Conservation (phyloP, 768 basidiomycete genomes). For the Leucogyrophana mollusca region DNA sequence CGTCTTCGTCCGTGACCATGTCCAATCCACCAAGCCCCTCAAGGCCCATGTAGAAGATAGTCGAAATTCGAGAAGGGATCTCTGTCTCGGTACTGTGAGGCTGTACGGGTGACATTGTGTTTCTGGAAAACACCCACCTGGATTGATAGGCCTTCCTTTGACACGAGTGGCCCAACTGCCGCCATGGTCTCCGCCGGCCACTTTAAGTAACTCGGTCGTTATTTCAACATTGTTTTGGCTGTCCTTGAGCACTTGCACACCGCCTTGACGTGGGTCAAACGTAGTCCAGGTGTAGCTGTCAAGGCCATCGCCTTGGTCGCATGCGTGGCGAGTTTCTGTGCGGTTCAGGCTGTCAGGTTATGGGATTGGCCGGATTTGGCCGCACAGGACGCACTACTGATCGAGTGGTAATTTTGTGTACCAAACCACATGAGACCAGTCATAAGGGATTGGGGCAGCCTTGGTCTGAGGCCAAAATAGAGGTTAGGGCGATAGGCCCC, state of each 20-base stretch:
- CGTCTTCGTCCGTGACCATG: conserved; percentile 73
- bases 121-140: conserved; percentile 38
- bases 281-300: conserved; percentile 83
- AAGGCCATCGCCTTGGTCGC: conserved; percentile 84
- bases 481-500: conserved; percentile 88
- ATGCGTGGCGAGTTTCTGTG: conserved; percentile 77
- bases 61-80: conserved; percentile 62
- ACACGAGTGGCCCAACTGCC: conserved; percentile 90
- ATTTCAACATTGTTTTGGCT: conserved; percentile 80
- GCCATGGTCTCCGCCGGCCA: conserved; percentile 78
- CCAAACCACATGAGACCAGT: conserved; percentile 96
- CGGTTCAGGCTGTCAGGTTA: conserved; percentile 2
- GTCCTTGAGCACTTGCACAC: conserved; percentile 83
- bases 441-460: conserved; percentile 85
- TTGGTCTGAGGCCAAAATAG: conserved; percentile 91
- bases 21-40: conserved; percentile 85
- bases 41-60: conserved; percentile 84
- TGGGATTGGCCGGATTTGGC: too few species aligned
- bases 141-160: conserved; percentile 74
- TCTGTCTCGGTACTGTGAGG: conserved; percentile 15
- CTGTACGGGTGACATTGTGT: conserved; percentile 18
- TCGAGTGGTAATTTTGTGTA: conserved; percentile 77
- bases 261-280: conserved; percentile 84
- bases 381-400: conserved; percentile 57
- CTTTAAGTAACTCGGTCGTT: conserved; percentile 82